These are phyloP conservation scores for Castanopsis chinensis DNA, from an alignment of 306 rosid species.

Conservation along the genomic window DNA sequence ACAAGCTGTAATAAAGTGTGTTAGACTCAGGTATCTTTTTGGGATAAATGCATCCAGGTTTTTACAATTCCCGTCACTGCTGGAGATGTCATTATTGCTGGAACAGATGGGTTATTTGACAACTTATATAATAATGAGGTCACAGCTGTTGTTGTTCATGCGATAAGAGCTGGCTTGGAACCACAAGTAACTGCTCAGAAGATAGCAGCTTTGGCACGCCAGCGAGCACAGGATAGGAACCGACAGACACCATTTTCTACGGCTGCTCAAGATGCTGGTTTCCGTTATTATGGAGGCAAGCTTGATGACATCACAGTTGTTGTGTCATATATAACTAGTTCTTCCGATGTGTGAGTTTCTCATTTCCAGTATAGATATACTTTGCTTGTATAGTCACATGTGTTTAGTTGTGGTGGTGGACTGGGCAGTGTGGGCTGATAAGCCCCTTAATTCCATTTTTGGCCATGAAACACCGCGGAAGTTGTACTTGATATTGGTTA, in stretches of 20 bases:
- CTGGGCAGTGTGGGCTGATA: slow-evolving; percentile 1
- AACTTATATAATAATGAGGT: slow-evolving; percentile 70
- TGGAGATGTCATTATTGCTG: slow-evolving; percentile 81
- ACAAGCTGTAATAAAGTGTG: neutral
- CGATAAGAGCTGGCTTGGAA: slow-evolving; percentile 58
- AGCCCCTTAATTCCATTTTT: slow-evolving; percentile 9
- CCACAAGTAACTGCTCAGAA: slow-evolving; percentile 77
- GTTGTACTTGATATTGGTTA: neutral
- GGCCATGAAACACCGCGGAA: neutral
- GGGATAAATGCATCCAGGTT: slow-evolving; percentile 40
- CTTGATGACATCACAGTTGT: slow-evolving; percentile 89
- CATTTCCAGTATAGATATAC: neutral
- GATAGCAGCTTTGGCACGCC: slow-evolving; percentile 85
- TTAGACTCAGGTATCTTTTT: slow-evolving; percentile 6
- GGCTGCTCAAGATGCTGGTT: slow-evolving; percentile 92
- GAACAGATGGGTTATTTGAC: slow-evolving; percentile 93
- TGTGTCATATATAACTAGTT: slow-evolving; percentile 62
- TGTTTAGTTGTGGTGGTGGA: slow-evolving; percentile 4
- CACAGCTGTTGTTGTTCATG: slow-evolving; percentile 55
- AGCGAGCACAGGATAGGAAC: slow-evolving; percentile 60
- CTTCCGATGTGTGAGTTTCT: slow-evolving; percentile 24
- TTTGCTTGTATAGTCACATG: slow-evolving; percentile 4
- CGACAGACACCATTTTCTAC: slow-evolving; percentile 76
- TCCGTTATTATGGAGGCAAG: slow-evolving; percentile 80
- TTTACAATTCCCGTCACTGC: slow-evolving; percentile 51